phyloP scores from a whole-genome alignment of 306 rosid genomes.

The Echinosophora koreensis region DNA sequence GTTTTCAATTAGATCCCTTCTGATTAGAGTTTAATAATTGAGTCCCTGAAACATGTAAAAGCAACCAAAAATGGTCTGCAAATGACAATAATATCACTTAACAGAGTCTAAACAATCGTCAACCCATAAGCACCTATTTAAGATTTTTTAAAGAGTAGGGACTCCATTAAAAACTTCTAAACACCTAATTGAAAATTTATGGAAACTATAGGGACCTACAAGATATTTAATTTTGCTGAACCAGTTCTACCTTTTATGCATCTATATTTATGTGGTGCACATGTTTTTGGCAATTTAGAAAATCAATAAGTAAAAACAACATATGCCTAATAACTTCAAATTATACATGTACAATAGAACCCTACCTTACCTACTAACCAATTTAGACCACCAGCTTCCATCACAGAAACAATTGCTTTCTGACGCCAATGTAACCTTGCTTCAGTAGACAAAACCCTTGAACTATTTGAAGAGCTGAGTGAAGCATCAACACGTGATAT shows the following conservation, averaged over 20 bases:
- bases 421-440: constrained; percentile 83
- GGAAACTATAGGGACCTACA: constrained; percentile 7
- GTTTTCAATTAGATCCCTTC: constrained; percentile 13
- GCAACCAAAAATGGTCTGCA: constrained; percentile 1
- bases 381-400: constrained; percentile 99
- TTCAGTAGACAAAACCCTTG: constrained; percentile 68
- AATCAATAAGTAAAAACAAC: constrained; percentile 12
- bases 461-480: constrained; percentile 62
- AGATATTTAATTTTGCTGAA: background rate
- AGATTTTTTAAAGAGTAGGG: background rate
- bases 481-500: constrained; percentile 54
- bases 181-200: background rate
- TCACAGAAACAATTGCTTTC: constrained; percentile 90
- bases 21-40: constrained; percentile 12
- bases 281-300: constrained; percentile 32
- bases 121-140: background rate
- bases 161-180: background rate
- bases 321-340: constrained; percentile 67
- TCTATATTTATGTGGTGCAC: constrained; percentile 15
- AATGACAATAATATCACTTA: constrained; percentile 18
- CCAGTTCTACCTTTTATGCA: constrained; percentile 32
- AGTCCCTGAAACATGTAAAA: constrained; percentile 11
- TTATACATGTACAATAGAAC: constrained; percentile 51
- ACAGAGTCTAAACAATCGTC: background rate
- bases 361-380: constrained; percentile 99